Base-by-base conservation (phyloP, 176 grass and related monocot genomes). In the Guadua angustifolia region DNA sequence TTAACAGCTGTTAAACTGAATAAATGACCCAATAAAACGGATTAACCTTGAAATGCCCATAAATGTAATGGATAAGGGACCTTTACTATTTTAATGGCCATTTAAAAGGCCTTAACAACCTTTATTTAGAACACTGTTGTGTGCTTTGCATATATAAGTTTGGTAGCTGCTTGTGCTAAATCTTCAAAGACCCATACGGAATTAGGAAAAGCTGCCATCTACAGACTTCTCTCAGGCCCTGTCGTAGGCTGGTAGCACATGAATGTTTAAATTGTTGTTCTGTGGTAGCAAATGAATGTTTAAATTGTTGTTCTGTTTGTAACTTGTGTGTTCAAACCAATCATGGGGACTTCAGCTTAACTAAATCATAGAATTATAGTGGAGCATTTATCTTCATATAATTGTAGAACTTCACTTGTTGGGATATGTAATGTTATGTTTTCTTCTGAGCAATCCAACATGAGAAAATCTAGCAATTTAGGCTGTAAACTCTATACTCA, bases 391-490 rank as follows among this genome's bases (percentile, higher is more conserved):
- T 49, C 32, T 57, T 57, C 19, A 16, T 9, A 38, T 18, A 19
- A n/a, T 66, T 71, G 21, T 58, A 51, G 64, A 11, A 77, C 43
- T 35, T 51, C 50, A 49, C 38, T 68, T 38, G 9, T 59, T 69
- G 25, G 18, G 58, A 21, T 68, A 45, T 47, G 43, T 36, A 33
- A 47, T 36, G 15, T 5, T 71, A 56, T 81, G 14, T 82, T 12
- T 81, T 75, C 67, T 74, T 81, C 52, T 75, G 53, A 66, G 85
- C 62, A 49, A 82, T 69, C 63, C 16, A 82, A 11, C 63, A 26
- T 76, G 50, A 77, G 39, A 69, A 46, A 69, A 26, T 39, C 67
- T 75, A 10, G 42, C 16, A 77, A 46, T 51, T 49, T 26, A 49
- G 50, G 21, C n/a, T 59, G 50, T 36, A 75, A 69, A 17, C 15